Evolutionary conservation across 1,284 basidiomycete species (phyloP).

Genomic region (Papiliotrema nemorosa): DNA sequence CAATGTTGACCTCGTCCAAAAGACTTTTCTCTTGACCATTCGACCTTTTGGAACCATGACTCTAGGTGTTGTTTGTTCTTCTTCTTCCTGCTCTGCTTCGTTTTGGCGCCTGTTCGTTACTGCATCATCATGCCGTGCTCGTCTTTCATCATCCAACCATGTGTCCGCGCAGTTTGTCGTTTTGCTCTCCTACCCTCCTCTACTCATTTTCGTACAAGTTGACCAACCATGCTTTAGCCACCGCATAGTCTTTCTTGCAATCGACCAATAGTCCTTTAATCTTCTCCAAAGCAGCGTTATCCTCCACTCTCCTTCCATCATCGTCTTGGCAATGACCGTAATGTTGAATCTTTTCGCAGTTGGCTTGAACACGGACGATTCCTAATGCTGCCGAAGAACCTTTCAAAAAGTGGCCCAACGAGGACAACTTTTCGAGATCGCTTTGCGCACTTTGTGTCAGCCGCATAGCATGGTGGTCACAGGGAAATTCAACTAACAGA

Average conservation of each 20-base stretch:
- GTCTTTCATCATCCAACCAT: too few relatives aligned
- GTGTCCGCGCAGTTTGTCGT: too few relatives aligned
- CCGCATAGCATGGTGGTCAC: neutral
- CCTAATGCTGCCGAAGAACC: slow-evolving; percentile 90
- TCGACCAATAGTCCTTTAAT: slow-evolving; percentile 58
- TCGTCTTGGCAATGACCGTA: slow-evolving; percentile 60
- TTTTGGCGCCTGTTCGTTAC: too few relatives aligned
- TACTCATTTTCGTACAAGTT: slow-evolving; percentile 50
- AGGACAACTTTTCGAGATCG: slow-evolving; percentile 65
- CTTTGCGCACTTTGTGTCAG: slow-evolving; percentile 55
- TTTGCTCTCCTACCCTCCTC: slow-evolving; percentile 7
- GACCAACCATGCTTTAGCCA: slow-evolving; percentile 58
- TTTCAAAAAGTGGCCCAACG: slow-evolving; percentile 87
- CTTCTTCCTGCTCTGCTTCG: too few relatives aligned
- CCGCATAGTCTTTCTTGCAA: slow-evolving; percentile 59
- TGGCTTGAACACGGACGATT: slow-evolving; percentile 69
- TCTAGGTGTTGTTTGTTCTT: too few relatives aligned
- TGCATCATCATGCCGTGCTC: too few relatives aligned
- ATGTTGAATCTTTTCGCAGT: slow-evolving; percentile 86
- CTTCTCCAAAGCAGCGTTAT: slow-evolving; percentile 61
- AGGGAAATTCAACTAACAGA: slow-evolving; percentile 56
- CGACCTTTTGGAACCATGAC: too few relatives aligned
- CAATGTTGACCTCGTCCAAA: too few relatives aligned
- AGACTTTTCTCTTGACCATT: too few relatives aligned
- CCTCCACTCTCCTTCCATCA: slow-evolving; percentile 51